Base-by-base conservation (phyloP, 2,329 filamentous ascomycete species). In the Paraphoma sp. region DNA sequence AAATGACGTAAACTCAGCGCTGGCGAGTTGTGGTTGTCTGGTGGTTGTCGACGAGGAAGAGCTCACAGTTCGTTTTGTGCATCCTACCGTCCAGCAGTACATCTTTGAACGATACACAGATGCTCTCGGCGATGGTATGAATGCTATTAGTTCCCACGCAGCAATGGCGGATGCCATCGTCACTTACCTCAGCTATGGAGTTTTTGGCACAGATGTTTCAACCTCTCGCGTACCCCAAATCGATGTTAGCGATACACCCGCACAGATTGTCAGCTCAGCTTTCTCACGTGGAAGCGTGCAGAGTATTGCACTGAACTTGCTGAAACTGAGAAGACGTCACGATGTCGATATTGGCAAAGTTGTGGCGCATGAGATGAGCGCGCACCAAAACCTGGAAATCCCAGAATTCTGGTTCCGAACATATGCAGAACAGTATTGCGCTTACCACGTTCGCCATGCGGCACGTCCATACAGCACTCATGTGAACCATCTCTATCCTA, bases 1-100 rank as follows among this genome's bases (percentile, higher is more conserved):
- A 14, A 64, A 66, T 31, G 50, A 65, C 23, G 44, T 69, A 2
- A 16, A 55, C 17, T 12, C 58, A 7, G 49, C 56, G 40, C 44
- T 69, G 29, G 41, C 56, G 11, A 57, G 51, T 48, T 67, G 66
- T 42, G 66, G 66, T 14, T 66, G 64, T 30, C 56, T 69, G 33
- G 14, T 69, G 17, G 40, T 31, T 14, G 33, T 66, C 9, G 63
- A 69, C 11, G 64, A 69, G 48, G 67, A 68, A 52, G 67, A 68
- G 33, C 12, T 44, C 5, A 69, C 67, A 3, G 56, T 68, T 2
- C 61, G 59, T 12, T 23, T 67, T 14, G 41, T 68, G 0, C 63
- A 66, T 40, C 61, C 51, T 28, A 69, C 62, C 45, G 53, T 69
- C 12, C 57, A 58, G 42, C 58, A 64, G 33, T 69, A 52, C 41